Conservation (phyloP, 129 eudicot genomes). For the Heracleum sosnowskyi region DNA sequence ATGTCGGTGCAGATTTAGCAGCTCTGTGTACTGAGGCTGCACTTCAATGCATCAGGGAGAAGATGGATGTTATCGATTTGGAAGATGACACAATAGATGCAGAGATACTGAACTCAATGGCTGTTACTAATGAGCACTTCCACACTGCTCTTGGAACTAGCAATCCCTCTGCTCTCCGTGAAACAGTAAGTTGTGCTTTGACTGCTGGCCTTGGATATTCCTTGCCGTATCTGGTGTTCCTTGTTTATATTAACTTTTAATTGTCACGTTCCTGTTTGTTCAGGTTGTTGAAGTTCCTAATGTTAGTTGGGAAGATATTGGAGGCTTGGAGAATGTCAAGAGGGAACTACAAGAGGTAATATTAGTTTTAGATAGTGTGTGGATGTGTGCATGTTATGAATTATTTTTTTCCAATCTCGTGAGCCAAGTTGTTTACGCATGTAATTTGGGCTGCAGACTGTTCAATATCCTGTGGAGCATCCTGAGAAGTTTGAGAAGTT, state of each 20-base stretch:
- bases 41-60: too few relatives aligned
- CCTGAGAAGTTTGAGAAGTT: constrained; percentile 95
- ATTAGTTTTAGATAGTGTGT: background rate
- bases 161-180: constrained; percentile 96
- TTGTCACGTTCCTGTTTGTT: background rate
- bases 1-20: too few relatives aligned
- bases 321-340: constrained; percentile 93
- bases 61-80: constrained; percentile 94
- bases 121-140: constrained; percentile 83
- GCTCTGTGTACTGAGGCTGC: too few relatives aligned
- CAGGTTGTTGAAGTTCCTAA: constrained; percentile 94
- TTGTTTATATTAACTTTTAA: background rate
- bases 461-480: constrained; percentile 95
- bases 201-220: background rate
- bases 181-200: constrained; percentile 37
- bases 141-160: constrained; percentile 88
- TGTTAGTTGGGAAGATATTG: constrained; percentile 84
- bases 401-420: background rate
- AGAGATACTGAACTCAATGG: constrained; percentile 87
- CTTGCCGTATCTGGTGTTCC: background rate
- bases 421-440: background rate
- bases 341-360: constrained; percentile 92
- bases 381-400: background rate
- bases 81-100: constrained; percentile 93
- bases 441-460: constrained; percentile 44